Evolutionary conservation across 768 basidiomycete genomes (phyloP).

Genomic region (Bullera alba): DNA sequence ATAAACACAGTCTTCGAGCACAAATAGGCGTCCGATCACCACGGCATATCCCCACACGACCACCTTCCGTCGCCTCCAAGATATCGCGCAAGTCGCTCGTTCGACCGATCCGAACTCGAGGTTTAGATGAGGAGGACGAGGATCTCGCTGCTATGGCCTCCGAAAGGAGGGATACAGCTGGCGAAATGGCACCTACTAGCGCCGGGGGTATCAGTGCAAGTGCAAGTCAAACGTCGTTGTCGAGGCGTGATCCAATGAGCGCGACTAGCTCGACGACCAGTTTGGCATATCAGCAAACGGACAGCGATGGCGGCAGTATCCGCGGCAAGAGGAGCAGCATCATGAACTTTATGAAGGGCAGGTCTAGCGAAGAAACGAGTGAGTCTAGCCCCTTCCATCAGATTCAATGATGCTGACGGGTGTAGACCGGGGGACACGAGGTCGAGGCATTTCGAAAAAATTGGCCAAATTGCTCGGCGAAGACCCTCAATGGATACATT

Average conservation of each 20-base stretch:
- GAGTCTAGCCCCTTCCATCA: constrained; percentile 7
- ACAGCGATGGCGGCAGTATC: constrained; percentile 27
- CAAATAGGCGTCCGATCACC: constrained; percentile 25
- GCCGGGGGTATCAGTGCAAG: too few relatives aligned
- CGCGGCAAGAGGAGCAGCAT: constrained; percentile 22
- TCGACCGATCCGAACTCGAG: constrained; percentile 1
- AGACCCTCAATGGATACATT: constrained; percentile 14
- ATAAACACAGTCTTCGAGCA: constrained; percentile 12
- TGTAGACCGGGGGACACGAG: constrained; percentile 6
- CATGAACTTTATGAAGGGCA: constrained; percentile 25
- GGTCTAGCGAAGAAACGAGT: constrained; percentile 31
- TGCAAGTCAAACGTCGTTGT: constrained; percentile 9
- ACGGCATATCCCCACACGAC: neutral
- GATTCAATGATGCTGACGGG: neutral
- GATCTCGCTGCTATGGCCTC: constrained; percentile 17
- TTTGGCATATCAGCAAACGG: constrained; percentile 30
- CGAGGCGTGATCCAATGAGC: neutral
- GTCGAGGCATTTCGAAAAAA: constrained; percentile 28
- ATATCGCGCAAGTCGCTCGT: constrained; percentile 1
- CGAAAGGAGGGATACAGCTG: constrained; percentile 11
- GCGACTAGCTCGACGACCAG: constrained; percentile 26
- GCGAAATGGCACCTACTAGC: constrained; percentile 7
- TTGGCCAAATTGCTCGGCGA: constrained; percentile 44
- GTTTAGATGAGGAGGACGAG: constrained; percentile 38
- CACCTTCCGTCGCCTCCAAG: constrained; percentile 1